Percentiles rank a stretch among this genome's conserved stretches.
phyloP scores from a whole-genome alignment of 352 stramenopile species.

The Phytophthora megakarya region DNA sequence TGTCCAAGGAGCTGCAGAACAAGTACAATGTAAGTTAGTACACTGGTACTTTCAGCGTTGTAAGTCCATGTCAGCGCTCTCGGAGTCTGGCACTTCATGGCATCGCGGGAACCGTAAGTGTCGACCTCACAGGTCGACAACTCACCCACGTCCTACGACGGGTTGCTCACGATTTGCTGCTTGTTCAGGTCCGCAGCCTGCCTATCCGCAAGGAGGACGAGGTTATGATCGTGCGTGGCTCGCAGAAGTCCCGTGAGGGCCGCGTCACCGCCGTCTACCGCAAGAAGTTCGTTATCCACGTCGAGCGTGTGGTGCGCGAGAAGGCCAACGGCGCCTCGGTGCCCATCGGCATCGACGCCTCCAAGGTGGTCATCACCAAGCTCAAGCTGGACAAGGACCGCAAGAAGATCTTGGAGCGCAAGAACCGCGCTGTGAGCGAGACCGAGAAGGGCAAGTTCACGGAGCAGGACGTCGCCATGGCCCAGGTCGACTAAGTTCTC shows the following conservation, averaged over 20 bases:
- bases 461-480: slow-evolving; percentile 87
- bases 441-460: slow-evolving; percentile 92
- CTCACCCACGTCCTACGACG: not conserved
- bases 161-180: slow-evolving; percentile 11
- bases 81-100: slow-evolving; percentile 85
- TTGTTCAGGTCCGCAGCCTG: slow-evolving; percentile 93
- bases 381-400: slow-evolving; percentile 99
- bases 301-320: slow-evolving; percentile 98
- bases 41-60: slow-evolving; percentile 84
- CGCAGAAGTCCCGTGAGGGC: slow-evolving; percentile 98
- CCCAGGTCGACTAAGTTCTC: slow-evolving; percentile 86
- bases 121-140: slow-evolving; percentile 33
- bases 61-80: slow-evolving; percentile 88
- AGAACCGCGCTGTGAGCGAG: slow-evolving; percentile 90
- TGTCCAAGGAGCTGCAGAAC: slow-evolving; percentile 99
- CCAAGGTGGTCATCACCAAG: slow-evolving; percentile 99
- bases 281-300: slow-evolving; percentile 99
- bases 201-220: slow-evolving; percentile 99
- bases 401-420: slow-evolving; percentile 99
- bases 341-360: slow-evolving; percentile 97
- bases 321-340: slow-evolving; percentile 98
- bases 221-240: slow-evolving; percentile 97
- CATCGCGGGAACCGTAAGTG: slow-evolving; percentile 88
- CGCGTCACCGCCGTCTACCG: slow-evolving; percentile 98
- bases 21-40: slow-evolving; percentile 98